phyloP scores from a whole-genome alignment of 257 asterid genomes.

The Fraxinus cuspidata region DNA sequence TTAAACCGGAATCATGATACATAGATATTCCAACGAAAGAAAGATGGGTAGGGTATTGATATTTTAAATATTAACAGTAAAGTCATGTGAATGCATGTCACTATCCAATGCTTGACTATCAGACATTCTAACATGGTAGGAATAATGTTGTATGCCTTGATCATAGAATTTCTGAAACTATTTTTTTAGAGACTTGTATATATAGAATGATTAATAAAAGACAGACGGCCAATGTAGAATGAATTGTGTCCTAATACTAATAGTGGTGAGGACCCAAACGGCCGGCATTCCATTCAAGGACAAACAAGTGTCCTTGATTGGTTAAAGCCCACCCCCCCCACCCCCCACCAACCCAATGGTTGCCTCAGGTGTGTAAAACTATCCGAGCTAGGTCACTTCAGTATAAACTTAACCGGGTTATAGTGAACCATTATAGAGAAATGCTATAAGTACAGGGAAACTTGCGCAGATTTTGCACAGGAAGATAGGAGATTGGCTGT shows the following conservation, averaged over 20 bases:
- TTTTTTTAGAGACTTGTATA: not conserved
- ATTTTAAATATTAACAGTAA: not conserved
- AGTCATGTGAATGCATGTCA: not conserved
- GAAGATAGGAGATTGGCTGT: too few species aligned
- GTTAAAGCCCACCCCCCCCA: too few species aligned
- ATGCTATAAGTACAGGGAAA: too few species aligned
- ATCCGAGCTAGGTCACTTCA: too few species aligned
- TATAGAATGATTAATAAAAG: not conserved
- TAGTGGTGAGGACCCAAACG: not conserved
- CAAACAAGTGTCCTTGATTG: not conserved
- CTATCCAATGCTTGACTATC: not conserved
- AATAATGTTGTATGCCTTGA: not conserved
- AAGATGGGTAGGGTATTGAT: not conserved
- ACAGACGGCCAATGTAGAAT: not conserved
- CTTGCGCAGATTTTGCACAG: too few species aligned
- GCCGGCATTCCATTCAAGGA: not conserved
- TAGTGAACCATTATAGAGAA: too few species aligned
- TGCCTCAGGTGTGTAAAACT: too few species aligned
- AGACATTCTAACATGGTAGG: not conserved
- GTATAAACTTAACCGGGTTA: too few species aligned
- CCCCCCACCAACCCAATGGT: too few species aligned
- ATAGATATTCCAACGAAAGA: too few species aligned
- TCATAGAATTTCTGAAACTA: not conserved
- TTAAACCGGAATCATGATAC: too few species aligned
- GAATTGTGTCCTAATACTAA: not conserved